Percentiles rank a stretch among this genome's conserved stretches.
Evolutionary conservation across 1,284 basidiomycete species (phyloP).

Genomic region (Puccinia horiana): DNA sequence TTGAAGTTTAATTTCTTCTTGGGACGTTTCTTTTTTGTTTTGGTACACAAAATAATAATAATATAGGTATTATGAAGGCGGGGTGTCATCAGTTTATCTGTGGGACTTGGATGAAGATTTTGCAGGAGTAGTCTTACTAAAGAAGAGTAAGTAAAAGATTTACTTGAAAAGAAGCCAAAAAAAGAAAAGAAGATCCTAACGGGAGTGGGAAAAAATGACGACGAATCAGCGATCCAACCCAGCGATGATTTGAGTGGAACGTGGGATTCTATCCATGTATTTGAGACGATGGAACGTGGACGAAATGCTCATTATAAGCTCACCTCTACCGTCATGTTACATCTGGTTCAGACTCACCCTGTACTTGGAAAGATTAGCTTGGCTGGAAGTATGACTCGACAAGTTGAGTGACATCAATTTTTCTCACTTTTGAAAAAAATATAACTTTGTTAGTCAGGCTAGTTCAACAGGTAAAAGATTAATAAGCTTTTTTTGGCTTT

Average conservation of each 20-base stretch:
- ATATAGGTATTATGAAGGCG: slow-evolving; percentile 95
- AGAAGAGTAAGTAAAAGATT: slow-evolving; percentile 73
- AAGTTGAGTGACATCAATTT: slow-evolving; percentile 64
- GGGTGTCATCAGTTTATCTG: slow-evolving; percentile 93
- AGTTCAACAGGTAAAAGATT: slow-evolving; percentile 14
- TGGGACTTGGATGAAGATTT: slow-evolving; percentile 98
- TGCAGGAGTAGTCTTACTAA: slow-evolving; percentile 92
- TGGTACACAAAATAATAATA: too few relatives aligned
- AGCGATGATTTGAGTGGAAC: slow-evolving; percentile 64
- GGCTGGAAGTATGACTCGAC: slow-evolving; percentile 94
- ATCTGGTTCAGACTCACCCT: slow-evolving; percentile 70
- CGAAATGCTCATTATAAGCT: slow-evolving; percentile 93
- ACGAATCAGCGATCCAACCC: slow-evolving; percentile 55
- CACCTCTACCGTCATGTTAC: slow-evolving; percentile 96
- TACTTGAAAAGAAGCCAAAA: not conserved
- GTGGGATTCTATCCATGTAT: slow-evolving; percentile 99
- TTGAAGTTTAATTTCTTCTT: not conserved
- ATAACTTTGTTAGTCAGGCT: not conserved
- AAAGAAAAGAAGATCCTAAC: not conserved
- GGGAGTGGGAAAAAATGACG: slow-evolving; percentile 51
- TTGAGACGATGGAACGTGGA: slow-evolving; percentile 86
- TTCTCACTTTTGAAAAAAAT: not conserved
- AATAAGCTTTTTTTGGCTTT: slow-evolving; percentile 19
- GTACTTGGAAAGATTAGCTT: slow-evolving; percentile 74
- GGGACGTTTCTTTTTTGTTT: not conserved